Base-by-base conservation (phyloP, 2,329 filamentous ascomycete species). In the Aspergillus phoenicis region DNA sequence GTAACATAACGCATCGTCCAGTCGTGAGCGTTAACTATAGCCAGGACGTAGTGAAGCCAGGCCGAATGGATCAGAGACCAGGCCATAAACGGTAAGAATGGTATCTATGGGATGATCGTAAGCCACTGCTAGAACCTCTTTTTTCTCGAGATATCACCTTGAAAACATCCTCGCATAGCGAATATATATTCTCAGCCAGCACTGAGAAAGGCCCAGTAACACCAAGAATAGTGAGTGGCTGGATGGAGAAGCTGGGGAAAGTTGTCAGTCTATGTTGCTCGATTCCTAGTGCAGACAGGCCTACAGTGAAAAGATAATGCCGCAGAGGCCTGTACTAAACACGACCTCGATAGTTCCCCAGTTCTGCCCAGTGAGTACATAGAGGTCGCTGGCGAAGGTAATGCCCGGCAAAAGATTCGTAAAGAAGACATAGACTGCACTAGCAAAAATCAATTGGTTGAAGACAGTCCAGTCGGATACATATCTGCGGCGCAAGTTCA, bases 1-100 rank as follows among this genome's bases (percentile, higher is more conserved):
- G 87, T 89, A 52, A 89, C 87, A 72, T 89, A 89, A 66, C 84
- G 81, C 87, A 89, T 89, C 0, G 87, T 89, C 84, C 86, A 89
- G 72, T 89, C 86, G 68, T 89, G 86, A 4, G 86, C 87, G 71
- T 89, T 89, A 73, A 89, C 84, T 54, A 88, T 83, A 58, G 87
- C 86, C 11, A 89, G 78, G 3, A 89, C 73, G 65, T 83, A 84
- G 68, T 88, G 85, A 80, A 89, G 84, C 87, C 87, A 89, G 7
- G 80, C 84, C 6, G 86, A 80, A 70, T 89, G 87, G 55, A 89
- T 87, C 38, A 88, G 80, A 2, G 85, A 83, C 87, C 87, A 89
- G 2, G 87, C 85, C 85, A 89, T 89, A 70, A 89, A 84, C 1
- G 84, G 82, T n/a, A 89, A 77, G 70, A 88, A 89, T 20, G 84